Percentiles rank a stretch among this genome's conserved stretches.
These are phyloP conservation scores for Fusarium nodosum DNA, from an alignment of 2,329 filamentous ascomycete genomes.

Conservation along the genomic window DNA sequence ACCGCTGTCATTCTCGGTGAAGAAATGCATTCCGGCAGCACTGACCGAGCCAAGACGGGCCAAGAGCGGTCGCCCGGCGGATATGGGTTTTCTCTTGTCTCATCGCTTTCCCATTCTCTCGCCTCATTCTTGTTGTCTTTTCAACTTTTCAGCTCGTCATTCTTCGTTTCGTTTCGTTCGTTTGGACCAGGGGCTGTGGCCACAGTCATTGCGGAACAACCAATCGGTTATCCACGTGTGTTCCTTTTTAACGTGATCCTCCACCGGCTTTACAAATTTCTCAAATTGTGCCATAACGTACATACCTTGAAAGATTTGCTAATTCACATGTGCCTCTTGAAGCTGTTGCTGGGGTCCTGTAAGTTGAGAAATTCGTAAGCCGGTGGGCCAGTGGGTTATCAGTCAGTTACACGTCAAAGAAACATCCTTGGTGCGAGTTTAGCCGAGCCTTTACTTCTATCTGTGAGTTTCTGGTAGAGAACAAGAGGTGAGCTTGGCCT, in stretches of 20 bases:
- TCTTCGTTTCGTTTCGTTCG: constrained; percentile 30
- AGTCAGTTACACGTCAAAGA: constrained; percentile 20
- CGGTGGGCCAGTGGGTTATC: constrained; percentile 24
- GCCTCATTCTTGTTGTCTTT: constrained; percentile 7
- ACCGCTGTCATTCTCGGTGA: constrained; percentile 21
- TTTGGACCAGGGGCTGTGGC: constrained; percentile 29
- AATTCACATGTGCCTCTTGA: constrained; percentile 8
- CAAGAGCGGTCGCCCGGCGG: constrained; percentile 22
- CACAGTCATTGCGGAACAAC: constrained; percentile 19
- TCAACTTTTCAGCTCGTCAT: constrained; percentile 17
- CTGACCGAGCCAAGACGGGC: constrained; percentile 28
- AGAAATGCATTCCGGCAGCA: constrained; percentile 24
- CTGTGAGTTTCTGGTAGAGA: neutral
- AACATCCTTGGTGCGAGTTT: neutral
- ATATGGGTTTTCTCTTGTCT: constrained; percentile 25
- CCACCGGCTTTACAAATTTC: constrained; percentile 14
- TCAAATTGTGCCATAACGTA: constrained; percentile 13
- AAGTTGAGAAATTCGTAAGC: constrained; percentile 12
- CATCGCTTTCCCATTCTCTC: constrained; percentile 16
- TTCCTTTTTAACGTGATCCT: constrained; percentile 19
- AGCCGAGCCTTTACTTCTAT: constrained; percentile 8
- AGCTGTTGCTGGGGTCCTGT: neutral
- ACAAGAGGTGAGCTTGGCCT: neutral
- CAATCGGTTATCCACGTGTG: constrained; percentile 45
- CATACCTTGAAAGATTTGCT: constrained; percentile 8